Conservation (phyloP, 306 rosid genomes). For the Dalbergia cochinchinensis region DNA sequence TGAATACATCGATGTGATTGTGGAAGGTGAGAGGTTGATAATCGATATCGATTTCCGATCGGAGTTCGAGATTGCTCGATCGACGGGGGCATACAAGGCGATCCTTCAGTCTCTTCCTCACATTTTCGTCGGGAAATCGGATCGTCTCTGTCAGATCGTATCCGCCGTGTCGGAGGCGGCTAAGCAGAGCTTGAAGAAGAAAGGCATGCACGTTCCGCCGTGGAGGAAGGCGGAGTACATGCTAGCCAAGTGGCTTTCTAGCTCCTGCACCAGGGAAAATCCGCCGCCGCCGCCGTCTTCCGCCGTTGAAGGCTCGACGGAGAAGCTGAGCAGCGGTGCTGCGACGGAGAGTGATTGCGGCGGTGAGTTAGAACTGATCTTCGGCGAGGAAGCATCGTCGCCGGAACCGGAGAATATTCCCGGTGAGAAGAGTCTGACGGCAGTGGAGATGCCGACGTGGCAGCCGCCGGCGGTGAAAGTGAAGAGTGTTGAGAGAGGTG, state of each 20-base stretch:
- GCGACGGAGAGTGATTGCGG: constrained; percentile 62
- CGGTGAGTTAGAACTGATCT: constrained; percentile 69
- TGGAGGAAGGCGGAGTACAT: constrained; percentile 96
- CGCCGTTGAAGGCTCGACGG: not conserved
- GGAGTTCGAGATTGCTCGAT: constrained; percentile 94
- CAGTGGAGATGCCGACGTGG: constrained; percentile 58
- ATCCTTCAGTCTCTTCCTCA: constrained; percentile 84
- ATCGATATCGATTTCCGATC: constrained; percentile 92
- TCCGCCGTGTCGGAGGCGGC: constrained; percentile 85
- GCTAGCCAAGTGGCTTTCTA: constrained; percentile 92
- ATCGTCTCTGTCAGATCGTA: constrained; percentile 81
- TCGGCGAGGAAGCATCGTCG: constrained; percentile 61
- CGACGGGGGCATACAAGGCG: constrained; percentile 83
- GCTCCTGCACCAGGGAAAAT: constrained; percentile 56
- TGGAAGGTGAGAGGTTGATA: constrained; percentile 80
- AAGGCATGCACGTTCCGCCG: constrained; percentile 97
- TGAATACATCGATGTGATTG: constrained; percentile 83
- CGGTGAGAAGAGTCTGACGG: constrained; percentile 30
- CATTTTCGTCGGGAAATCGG: constrained; percentile 86
- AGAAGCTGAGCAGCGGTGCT: constrained; percentile 22
- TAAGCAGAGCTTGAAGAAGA: constrained; percentile 88
- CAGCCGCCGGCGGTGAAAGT: constrained; percentile 88
- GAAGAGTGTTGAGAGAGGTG: constrained; percentile 77
- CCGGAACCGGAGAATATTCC: constrained; percentile 14
- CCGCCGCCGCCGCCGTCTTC: constrained; percentile 39